Percentiles rank a stretch among this genome's conserved stretches.
Evolutionary conservation across 2,329 filamentous ascomycete species (phyloP).

Genomic region (Trichophyton mentagrophytes): DNA sequence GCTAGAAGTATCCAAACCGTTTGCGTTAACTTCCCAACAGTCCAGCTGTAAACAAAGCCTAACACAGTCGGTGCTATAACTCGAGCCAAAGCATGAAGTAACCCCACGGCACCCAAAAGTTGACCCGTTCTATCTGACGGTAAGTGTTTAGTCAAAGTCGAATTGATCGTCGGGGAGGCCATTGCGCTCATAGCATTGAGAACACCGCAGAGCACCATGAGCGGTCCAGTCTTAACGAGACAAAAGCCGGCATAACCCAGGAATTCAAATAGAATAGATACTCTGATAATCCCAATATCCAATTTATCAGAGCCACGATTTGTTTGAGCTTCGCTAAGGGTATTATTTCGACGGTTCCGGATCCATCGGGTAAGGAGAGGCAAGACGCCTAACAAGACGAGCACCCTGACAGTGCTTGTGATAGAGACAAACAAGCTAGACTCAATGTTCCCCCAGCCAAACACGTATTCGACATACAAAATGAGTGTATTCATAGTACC

Average conservation of each 20-base stretch:
- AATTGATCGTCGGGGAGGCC: conserved; percentile 71
- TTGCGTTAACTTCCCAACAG: conserved; percentile 65
- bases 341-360: conserved; percentile 33
- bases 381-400: conserved; percentile 60
- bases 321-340: conserved; percentile 24
- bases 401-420: conserved; percentile 63
- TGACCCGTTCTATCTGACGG: conserved; percentile 69
- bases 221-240: conserved; percentile 44
- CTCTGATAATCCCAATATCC: conserved; percentile 64
- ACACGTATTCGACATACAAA: conserved; percentile 68
- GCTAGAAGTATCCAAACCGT: conserved; percentile 68
- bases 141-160: conserved; percentile 80
- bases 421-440: conserved; percentile 68
- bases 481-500: conserved; percentile 69
- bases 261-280: conserved; percentile 63
- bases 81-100: conserved; percentile 70
- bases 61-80: conserved; percentile 71
- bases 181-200: conserved; percentile 70
- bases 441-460: conserved; percentile 71
- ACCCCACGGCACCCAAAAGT: conserved; percentile 73
- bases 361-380: conserved; percentile 66
- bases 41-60: conserved; percentile 72
- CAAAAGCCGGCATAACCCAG: conserved; percentile 65
- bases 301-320: conserved; percentile 62
- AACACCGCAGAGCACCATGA: conserved; percentile 61